Evolutionary conservation across 1,284 basidiomycete genomes (phyloP).

Genomic region (Apiotrichum siamense): DNA sequence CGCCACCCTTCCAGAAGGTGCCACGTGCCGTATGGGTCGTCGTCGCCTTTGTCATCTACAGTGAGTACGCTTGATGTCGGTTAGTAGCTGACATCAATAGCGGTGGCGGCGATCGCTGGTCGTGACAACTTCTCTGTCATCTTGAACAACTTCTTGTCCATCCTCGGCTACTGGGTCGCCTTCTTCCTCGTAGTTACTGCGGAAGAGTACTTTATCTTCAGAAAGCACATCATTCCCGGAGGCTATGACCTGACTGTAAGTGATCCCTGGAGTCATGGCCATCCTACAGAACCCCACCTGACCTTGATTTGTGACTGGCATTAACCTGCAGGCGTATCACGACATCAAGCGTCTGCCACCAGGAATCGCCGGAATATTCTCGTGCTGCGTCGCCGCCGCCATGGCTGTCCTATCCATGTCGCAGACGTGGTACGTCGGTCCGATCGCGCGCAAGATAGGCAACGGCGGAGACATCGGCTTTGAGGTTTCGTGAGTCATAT

Average conservation of each 20-base stretch:
- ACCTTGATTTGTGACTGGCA: too few relatives aligned
- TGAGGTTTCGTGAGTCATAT: slow-evolving; percentile 45
- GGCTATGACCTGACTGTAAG: slow-evolving; percentile 53
- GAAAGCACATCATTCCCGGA: slow-evolving; percentile 40
- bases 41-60: slow-evolving; percentile 55
- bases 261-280: too few relatives aligned
- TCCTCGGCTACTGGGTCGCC: slow-evolving; percentile 50
- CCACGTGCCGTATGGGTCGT: slow-evolving; percentile 60
- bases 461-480: slow-evolving; percentile 57
- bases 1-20: slow-evolving; percentile 54
- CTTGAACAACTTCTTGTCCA: slow-evolving; percentile 52
- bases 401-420: slow-evolving; percentile 47
- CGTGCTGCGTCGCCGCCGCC: slow-evolving; percentile 51
- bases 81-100: too few relatives aligned
- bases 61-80: slow-evolving; percentile 10
- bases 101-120: slow-evolving; percentile 59
- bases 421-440: slow-evolving; percentile 53
- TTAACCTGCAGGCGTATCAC: slow-evolving; percentile 54
- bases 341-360: slow-evolving; percentile 52
- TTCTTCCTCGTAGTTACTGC: slow-evolving; percentile 52
- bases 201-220: slow-evolving; percentile 58
- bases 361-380: slow-evolving; percentile 55
- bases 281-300: background rate
- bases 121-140: slow-evolving; percentile 58
- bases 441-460: slow-evolving; percentile 51